Conservation (phyloP, 768 basidiomycete species). For the Trametes meyenii region DNA sequence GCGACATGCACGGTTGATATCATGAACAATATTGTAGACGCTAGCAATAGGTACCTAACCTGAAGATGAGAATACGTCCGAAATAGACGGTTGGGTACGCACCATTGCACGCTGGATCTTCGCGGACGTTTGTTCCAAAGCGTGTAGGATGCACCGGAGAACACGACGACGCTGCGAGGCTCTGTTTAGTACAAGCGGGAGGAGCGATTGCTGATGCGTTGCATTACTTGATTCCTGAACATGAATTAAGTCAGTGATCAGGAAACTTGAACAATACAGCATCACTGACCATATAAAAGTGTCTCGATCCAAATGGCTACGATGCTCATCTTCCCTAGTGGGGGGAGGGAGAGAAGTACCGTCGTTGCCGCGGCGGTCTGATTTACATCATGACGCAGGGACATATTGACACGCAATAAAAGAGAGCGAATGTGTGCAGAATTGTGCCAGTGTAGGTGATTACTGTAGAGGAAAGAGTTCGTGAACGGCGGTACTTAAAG, state of each 20-base stretch:
- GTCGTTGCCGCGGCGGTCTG: neutral
- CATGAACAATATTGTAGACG: neutral
- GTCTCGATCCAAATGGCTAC: constrained; percentile 4
- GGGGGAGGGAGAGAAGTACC: neutral
- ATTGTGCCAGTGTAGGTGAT: too few relatives aligned
- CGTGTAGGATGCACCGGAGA: neutral
- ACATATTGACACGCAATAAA: neutral
- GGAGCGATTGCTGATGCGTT: too few relatives aligned
- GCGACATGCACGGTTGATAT: neutral
- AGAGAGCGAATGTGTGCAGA: too few relatives aligned
- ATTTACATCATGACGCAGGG: neutral
- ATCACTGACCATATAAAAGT: neutral
- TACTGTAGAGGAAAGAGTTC: too few relatives aligned
- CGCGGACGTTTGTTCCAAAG: neutral
- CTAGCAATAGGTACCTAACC: neutral
- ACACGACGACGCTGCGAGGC: neutral
- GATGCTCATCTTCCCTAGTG: constrained; percentile 1
- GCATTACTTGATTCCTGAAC: neutral
- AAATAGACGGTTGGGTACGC: neutral
- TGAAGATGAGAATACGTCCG: neutral
- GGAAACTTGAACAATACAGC: too few relatives aligned
- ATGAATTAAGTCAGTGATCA: neutral
- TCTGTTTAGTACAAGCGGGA: neutral
- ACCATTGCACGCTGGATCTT: neutral
- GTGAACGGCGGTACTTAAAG: too few relatives aligned